A percentile compares a stretch with the other conserved stretches of the same genome.
Evolutionary conservation across 73 alveolate genomes (phyloP).

Genomic region (Paramecium primaurelia): DNA sequence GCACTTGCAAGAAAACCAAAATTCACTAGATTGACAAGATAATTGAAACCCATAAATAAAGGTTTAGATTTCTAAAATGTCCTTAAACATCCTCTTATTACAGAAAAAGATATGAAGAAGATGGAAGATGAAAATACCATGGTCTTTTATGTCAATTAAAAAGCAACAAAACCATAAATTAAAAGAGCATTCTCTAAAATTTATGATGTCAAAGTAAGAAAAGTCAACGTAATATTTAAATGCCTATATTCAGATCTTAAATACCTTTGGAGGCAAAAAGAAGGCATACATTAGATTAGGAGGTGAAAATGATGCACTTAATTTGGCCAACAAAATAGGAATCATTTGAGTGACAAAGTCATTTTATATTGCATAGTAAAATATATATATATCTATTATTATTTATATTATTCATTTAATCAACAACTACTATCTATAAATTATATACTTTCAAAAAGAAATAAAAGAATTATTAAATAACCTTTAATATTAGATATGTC

Average conservation of each 20-base stretch:
- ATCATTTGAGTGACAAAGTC: conserved; percentile 66
- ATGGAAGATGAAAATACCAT: conserved; percentile 87
- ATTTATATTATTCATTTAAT: background rate
- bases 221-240: conserved; percentile 63
- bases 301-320: conserved; percentile 77
- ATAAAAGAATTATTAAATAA: background rate
- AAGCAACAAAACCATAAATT: conserved; percentile 80
- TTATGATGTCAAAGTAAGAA: conserved; percentile 69
- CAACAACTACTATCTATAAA: background rate
- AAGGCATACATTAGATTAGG: conserved; percentile 81
- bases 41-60: conserved; percentile 2
- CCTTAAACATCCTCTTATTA: conserved; percentile 78
- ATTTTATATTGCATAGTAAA: background rate
- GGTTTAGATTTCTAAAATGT: conserved; percentile 68
- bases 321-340: conserved; percentile 82
- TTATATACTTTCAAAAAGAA: background rate
- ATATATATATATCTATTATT: background rate
- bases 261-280: conserved; percentile 80
- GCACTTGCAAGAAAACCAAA: conserved; percentile 29
- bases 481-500: background rate
- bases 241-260: conserved; percentile 12
- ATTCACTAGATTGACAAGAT: conserved; percentile 21
- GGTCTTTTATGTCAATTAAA: conserved; percentile 76
- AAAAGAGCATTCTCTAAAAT: conserved; percentile 77
- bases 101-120: conserved; percentile 81